Conservation (phyloP, 148 eudicot genomes). For the Rhododendron williamsianum region DNA sequence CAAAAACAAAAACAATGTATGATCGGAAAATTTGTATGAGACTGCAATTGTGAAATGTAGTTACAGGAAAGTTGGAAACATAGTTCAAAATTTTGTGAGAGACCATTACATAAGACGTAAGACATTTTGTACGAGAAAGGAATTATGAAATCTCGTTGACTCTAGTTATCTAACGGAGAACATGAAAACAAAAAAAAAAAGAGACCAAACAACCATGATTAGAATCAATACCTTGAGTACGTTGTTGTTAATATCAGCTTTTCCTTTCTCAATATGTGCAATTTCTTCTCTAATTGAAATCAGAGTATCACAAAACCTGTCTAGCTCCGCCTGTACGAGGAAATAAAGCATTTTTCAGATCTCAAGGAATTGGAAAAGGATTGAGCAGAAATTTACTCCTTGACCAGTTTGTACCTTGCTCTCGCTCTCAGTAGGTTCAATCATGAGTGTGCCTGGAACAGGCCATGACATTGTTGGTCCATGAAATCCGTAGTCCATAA, state of each 20-base stretch:
- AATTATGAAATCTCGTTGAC: background rate
- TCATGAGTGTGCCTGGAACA: conserved; percentile 98
- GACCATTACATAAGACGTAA: background rate
- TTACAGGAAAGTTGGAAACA: background rate
- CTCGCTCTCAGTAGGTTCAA: conserved; percentile 99
- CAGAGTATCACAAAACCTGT: conserved; percentile 90
- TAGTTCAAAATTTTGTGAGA: background rate
- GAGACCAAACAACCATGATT: background rate
- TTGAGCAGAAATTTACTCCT: background rate
- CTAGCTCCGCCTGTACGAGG: conserved; percentile 72
- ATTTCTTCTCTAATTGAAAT: conserved; percentile 97
- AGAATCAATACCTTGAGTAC: conserved; percentile 74
- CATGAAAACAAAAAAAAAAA: background rate
- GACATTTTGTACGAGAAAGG: background rate
- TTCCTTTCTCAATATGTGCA: conserved; percentile 80
- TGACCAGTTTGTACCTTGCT: conserved; percentile 59
- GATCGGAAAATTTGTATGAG: background rate
- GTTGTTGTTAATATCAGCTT: conserved; percentile 74
- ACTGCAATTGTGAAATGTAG: background rate
- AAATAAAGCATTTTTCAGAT: conserved; percentile 4
- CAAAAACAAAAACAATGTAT: background rate
- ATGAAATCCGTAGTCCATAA: conserved; percentile 96
- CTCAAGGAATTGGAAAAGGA: conserved; percentile 2
- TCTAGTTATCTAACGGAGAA: background rate
- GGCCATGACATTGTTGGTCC: conserved; percentile 99